phyloP scores from a whole-genome alignment of 2,329 filamentous ascomycete species.

The Teratosphaeria nubilosa region DNA sequence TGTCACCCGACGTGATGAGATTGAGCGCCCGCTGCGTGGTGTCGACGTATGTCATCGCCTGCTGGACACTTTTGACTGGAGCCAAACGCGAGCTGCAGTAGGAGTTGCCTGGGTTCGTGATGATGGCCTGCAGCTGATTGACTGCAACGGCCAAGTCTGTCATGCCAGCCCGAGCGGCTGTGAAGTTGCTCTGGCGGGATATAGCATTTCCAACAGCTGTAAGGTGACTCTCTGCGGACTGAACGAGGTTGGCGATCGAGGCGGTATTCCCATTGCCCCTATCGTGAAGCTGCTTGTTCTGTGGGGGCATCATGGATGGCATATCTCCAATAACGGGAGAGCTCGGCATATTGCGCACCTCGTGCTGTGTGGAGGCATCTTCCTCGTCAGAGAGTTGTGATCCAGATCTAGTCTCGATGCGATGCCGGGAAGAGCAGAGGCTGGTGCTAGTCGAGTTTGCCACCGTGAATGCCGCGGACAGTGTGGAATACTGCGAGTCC shows the following conservation, averaged over 20 bases:
- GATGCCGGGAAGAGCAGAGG: not conserved
- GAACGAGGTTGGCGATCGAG: not conserved
- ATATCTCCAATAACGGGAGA: not conserved
- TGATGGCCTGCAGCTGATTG: not conserved
- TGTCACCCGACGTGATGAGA: not conserved
- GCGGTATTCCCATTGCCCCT: not conserved
- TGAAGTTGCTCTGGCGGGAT: not conserved
- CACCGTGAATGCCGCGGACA: not conserved
- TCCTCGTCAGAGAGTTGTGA: not conserved
- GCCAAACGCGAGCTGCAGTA: not conserved
- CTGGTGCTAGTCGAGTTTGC: not conserved
- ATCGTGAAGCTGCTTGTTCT: not conserved
- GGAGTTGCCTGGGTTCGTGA: not conserved
- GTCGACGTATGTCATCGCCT: not conserved
- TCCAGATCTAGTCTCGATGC: not conserved
- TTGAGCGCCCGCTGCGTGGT: not conserved
- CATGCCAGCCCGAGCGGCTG: not conserved
- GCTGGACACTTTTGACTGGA: not conserved
- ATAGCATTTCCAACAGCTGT: not conserved
- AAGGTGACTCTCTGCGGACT: not conserved
- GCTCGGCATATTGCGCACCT: not conserved
- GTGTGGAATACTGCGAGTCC: not conserved
- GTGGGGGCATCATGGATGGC: not conserved
- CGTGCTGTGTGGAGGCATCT: not conserved
- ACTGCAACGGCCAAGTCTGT: not conserved